phyloP scores from a whole-genome alignment of 2,329 filamentous ascomycete species.

The Monosporascus sp. region DNA sequence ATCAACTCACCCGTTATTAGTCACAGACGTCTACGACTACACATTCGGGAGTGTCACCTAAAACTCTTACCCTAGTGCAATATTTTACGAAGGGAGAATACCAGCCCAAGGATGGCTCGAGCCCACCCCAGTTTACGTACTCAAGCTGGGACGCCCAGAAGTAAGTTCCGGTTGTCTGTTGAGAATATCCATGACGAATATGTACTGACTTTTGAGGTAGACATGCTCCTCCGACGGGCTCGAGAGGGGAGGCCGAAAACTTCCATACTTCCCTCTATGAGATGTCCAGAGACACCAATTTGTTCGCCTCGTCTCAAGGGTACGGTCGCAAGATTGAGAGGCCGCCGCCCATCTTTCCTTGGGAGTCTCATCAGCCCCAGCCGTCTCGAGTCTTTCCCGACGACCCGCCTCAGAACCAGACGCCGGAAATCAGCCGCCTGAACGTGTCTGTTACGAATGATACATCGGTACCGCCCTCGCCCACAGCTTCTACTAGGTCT shows the following conservation, averaged over 20 bases:
- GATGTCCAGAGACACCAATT: conserved; percentile 71
- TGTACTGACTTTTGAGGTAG: conserved; percentile 35
- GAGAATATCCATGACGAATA: background rate
- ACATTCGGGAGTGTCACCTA: conserved; percentile 4
- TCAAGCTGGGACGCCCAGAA: conserved; percentile 50
- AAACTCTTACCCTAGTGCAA: conserved; percentile 41
- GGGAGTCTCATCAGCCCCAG: conserved; percentile 67
- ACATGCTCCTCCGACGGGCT: conserved; percentile 58
- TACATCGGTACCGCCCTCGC: conserved; percentile 11
- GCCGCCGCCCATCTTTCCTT: conserved; percentile 77
- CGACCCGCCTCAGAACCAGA: conserved; percentile 33
- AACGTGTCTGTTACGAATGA: conserved; percentile 13
- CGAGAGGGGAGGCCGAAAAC: conserved; percentile 79
- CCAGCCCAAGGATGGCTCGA: conserved; percentile 29
- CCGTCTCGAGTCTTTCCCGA: conserved; percentile 62
- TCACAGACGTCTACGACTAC: conserved; percentile 6
- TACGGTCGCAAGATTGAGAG: conserved; percentile 35
- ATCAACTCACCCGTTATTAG: conserved; percentile 16
- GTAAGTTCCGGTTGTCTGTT: conserved; percentile 28
- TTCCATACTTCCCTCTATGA: conserved; percentile 74
- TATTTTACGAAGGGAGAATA: conserved; percentile 53
- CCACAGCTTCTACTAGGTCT: conserved; percentile 26
- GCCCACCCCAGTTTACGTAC: conserved; percentile 25
- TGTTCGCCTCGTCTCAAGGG: conserved; percentile 58
- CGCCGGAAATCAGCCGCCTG: conserved; percentile 1